These are phyloP conservation scores for Hypoxylon crocopeplum DNA, from an alignment of 495 filamentous ascomycete genomes.

Conservation along the genomic window DNA sequence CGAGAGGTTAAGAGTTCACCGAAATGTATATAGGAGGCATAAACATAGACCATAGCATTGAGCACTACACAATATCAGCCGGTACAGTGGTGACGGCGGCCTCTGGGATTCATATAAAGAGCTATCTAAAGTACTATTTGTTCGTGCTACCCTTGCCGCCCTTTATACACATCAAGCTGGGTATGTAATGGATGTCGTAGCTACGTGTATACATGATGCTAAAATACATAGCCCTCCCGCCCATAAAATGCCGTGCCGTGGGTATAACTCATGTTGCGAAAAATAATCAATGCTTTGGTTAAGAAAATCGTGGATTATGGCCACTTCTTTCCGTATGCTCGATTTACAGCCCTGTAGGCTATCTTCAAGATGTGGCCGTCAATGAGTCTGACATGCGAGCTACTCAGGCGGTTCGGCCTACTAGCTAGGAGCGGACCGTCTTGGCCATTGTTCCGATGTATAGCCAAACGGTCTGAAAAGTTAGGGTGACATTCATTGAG, in stretches of 20 bases:
- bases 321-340: conserved; percentile 1
- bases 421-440: conserved; percentile 39
- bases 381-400: conserved; percentile 11
- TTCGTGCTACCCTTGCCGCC: not conserved
- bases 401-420: not conserved
- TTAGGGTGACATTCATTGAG: not conserved
- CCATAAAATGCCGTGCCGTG: not conserved
- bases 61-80: too few species aligned
- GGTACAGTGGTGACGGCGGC: too few species aligned
- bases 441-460: conserved; percentile 40
- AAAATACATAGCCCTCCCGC: not conserved
- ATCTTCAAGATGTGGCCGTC: conserved; percentile 28
- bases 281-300: conserved; percentile 7
- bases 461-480: conserved; percentile 39
- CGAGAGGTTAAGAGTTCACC: not conserved
- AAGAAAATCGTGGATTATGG: not conserved
- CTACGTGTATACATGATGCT: not conserved
- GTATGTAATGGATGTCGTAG: not conserved
- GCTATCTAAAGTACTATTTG: too few species aligned
- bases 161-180: not conserved
- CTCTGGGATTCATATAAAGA: not conserved
- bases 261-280: conserved; percentile 19
- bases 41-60: not conserved
- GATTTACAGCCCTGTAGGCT: not conserved
- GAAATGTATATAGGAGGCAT: not conserved